Percentiles rank a stretch among this genome's conserved stretches.
Conservation (phyloP, 495 filamentous ascomycete genomes). For the Neurospora sp. region DNA sequence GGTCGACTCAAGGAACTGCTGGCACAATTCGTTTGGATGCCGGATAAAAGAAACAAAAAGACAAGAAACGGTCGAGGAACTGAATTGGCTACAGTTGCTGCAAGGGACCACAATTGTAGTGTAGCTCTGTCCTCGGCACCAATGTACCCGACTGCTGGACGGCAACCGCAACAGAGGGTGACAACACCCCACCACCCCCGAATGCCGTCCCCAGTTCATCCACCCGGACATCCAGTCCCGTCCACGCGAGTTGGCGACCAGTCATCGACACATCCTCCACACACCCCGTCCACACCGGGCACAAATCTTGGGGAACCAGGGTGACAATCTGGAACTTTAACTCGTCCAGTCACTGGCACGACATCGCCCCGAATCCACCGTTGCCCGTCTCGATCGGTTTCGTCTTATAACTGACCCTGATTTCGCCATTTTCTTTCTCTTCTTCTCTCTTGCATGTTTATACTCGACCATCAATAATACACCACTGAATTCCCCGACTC, state of each 20-base stretch:
- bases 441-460: not conserved
- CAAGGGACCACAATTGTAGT: not conserved
- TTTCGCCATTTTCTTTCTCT: not conserved
- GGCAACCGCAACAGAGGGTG: not conserved
- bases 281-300: not conserved
- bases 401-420: not conserved
- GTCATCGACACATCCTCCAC: not conserved
- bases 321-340: not conserved
- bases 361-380: not conserved
- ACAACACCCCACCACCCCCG: not conserved
- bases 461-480: not conserved
- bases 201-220: not conserved
- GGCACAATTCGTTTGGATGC: not conserved
- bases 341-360: not conserved
- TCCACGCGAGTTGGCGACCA: not conserved
- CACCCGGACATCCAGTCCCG: not conserved
- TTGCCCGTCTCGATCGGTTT: not conserved
- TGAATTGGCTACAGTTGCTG: not conserved
- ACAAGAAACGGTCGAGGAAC: not conserved
- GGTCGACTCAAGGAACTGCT: not conserved
- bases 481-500: not conserved
- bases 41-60: not conserved
- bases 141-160: not conserved
- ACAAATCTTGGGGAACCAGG: not conserved
- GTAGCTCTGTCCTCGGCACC: not conserved